phyloP scores from a whole-genome alignment of 2,329 filamentous ascomycete species.

The Monosporascus sp. region DNA sequence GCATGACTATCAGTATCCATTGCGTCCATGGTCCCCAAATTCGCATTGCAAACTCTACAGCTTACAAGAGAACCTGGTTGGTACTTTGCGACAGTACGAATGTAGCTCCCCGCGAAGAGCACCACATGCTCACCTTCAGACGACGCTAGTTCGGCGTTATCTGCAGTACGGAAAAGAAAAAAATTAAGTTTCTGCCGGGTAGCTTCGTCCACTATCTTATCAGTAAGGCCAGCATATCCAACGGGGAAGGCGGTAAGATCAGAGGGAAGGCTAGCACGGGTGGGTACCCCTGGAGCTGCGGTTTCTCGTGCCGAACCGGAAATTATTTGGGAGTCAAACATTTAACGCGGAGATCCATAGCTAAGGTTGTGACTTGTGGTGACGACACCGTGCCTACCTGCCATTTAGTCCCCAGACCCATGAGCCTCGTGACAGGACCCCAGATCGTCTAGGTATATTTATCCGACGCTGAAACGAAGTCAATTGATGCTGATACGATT shows the following conservation, averaged over 20 bases:
- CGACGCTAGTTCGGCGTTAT: background rate
- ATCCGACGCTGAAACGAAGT: background rate
- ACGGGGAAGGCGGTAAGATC: background rate
- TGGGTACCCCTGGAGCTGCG: background rate
- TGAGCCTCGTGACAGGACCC: too few relatives aligned
- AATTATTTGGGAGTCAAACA: background rate
- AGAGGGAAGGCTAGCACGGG: background rate
- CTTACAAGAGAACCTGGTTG: background rate
- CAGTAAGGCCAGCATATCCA: background rate
- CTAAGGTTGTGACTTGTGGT: too few relatives aligned
- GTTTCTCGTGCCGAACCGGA: background rate
- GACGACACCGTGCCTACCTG: too few relatives aligned
- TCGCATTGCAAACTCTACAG: constrained; percentile 14
- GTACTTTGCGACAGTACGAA: background rate
- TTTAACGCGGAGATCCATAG: constrained; percentile 2
- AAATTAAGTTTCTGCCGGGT: background rate
- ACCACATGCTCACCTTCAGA: background rate
- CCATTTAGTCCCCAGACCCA: too few relatives aligned
- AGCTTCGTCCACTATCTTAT: background rate
- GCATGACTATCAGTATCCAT: constrained; percentile 21
- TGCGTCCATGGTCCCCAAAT: constrained; percentile 8
- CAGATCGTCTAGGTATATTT: constrained; percentile 7
- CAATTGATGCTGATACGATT: constrained; percentile 14
- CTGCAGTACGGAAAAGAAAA: background rate
- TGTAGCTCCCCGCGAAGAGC: background rate